These are phyloP conservation scores for Phytophthora sp. DNA, from an alignment of 352 stramenopile species.

Conservation along the genomic window DNA sequence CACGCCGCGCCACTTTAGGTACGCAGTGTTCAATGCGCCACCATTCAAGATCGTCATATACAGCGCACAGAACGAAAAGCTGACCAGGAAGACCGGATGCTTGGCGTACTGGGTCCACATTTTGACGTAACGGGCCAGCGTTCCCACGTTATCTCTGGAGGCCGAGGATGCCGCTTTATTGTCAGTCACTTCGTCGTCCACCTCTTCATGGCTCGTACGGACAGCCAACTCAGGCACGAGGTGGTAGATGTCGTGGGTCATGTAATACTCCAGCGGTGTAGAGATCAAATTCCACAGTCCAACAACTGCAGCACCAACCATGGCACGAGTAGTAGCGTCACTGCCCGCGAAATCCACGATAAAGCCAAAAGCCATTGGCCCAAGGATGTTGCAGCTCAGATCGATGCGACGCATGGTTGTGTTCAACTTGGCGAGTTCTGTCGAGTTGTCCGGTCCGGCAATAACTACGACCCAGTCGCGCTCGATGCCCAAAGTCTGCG, in stretches of 20 bases:
- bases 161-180: slow-evolving; percentile 14
- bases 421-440: slow-evolving; percentile 68
- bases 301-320: slow-evolving; percentile 67
- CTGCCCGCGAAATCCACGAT: slow-evolving; percentile 80
- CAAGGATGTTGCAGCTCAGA: slow-evolving; percentile 78
- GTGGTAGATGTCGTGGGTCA: slow-evolving; percentile 74
- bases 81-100: slow-evolving; percentile 62
- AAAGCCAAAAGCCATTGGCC: slow-evolving; percentile 74
- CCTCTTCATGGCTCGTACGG: slow-evolving; percentile 32
- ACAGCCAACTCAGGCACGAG: slow-evolving; percentile 53
- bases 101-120: slow-evolving; percentile 56
- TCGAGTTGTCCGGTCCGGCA: slow-evolving; percentile 50
- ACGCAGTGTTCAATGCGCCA: slow-evolving; percentile 57
- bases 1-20: slow-evolving; percentile 69
- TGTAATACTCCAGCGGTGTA: slow-evolving; percentile 75
- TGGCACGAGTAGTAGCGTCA: slow-evolving; percentile 64
- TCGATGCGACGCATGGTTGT: slow-evolving; percentile 85
- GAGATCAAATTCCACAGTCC: slow-evolving; percentile 85
- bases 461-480: slow-evolving; percentile 91
- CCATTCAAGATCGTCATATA: slow-evolving; percentile 68
- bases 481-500: slow-evolving; percentile 80
- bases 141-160: slow-evolving; percentile 21
- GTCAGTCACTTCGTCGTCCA: slow-evolving; percentile 21
- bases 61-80: slow-evolving; percentile 56
- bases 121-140: slow-evolving; percentile 34